phyloP scores from a whole-genome alignment of 768 basidiomycete species.

The Hypholoma sublateritium region DNA sequence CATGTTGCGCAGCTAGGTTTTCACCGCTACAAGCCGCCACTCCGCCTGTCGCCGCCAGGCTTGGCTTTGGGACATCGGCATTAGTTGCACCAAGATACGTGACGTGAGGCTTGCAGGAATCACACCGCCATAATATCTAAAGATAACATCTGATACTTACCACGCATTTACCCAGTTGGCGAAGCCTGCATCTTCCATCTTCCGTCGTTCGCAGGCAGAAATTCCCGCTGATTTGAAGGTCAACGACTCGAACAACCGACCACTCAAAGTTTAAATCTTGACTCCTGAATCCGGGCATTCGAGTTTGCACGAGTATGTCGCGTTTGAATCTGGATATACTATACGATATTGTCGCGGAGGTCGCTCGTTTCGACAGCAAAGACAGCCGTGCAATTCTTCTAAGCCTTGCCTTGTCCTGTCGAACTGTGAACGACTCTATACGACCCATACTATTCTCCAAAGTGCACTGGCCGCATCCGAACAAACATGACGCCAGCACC shows the following conservation, averaged over 20 bases:
- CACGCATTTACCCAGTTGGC: no score
- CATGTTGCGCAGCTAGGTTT: background rate
- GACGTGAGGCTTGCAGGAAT: background rate
- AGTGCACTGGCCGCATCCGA: slow-evolving; percentile 40
- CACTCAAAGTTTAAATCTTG: no score
- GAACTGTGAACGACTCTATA: slow-evolving; percentile 9
- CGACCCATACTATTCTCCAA: slow-evolving; percentile 27
- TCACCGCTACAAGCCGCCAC: background rate
- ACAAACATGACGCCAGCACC: slow-evolving; percentile 33
- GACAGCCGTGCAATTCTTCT: slow-evolving; percentile 13
- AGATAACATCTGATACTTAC: no score
- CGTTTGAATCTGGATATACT: slow-evolving; percentile 20
- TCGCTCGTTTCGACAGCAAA: slow-evolving; percentile 7
- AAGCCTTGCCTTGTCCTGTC: slow-evolving; percentile 14
- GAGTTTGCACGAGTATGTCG: slow-evolving; percentile 1
- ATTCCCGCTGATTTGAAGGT: no score
- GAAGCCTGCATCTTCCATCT: no score
- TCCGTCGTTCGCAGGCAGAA: no score
- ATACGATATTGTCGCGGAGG: slow-evolving; percentile 15
- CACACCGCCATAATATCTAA: background rate
- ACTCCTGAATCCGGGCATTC: no score
- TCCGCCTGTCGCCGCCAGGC: background rate
- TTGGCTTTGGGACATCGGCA: background rate
- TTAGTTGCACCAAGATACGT: background rate
- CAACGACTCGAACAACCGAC: no score